Conservation (phyloP, 805 yeast genomes). For the Danielozyma ontarioensis region DNA sequence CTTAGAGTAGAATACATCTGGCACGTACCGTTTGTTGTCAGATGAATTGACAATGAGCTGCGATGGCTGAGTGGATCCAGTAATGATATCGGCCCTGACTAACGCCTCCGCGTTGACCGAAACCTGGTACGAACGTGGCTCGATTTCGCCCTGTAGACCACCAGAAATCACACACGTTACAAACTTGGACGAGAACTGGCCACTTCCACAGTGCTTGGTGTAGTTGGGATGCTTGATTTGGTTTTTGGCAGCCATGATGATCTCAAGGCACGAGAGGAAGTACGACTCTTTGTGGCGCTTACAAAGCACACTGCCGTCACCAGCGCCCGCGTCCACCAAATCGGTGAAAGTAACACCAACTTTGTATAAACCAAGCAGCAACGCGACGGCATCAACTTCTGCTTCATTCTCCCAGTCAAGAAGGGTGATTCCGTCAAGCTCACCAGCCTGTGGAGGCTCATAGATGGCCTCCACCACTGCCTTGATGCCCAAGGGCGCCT, state of each 20-base stretch:
- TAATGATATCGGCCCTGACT: conserved; percentile 77
- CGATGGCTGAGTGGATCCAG: conserved; percentile 87
- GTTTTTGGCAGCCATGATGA: conserved; percentile 73
- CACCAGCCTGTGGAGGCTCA: conserved; percentile 88
- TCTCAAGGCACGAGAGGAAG: conserved; percentile 84
- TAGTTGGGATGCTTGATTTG: conserved; percentile 63
- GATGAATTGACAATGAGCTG: conserved; percentile 76
- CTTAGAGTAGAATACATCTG: conserved; percentile 83
- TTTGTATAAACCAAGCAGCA: conserved; percentile 54
- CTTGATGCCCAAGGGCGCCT: conserved; percentile 88
- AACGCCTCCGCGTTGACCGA: conserved; percentile 83
- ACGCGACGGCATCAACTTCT: conserved; percentile 50
- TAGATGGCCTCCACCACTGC: conserved; percentile 91
- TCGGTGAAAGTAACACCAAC: conserved; percentile 90
- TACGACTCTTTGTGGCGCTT: conserved; percentile 91
- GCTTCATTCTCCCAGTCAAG: conserved; percentile 52
- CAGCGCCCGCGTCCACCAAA: conserved; percentile 77
- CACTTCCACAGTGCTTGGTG: conserved; percentile 58
- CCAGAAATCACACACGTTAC: conserved; percentile 93
- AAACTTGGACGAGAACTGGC: conserved; percentile 78
- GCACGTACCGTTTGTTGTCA: conserved; percentile 76
- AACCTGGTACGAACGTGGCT: conserved; percentile 85
- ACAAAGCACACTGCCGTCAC: conserved; percentile 85
- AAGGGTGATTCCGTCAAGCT: conserved; percentile 74
- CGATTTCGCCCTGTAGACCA: conserved; percentile 83